phyloP scores from a whole-genome alignment of 1,139 yeast species.

The Taiozyma sp. region DNA sequence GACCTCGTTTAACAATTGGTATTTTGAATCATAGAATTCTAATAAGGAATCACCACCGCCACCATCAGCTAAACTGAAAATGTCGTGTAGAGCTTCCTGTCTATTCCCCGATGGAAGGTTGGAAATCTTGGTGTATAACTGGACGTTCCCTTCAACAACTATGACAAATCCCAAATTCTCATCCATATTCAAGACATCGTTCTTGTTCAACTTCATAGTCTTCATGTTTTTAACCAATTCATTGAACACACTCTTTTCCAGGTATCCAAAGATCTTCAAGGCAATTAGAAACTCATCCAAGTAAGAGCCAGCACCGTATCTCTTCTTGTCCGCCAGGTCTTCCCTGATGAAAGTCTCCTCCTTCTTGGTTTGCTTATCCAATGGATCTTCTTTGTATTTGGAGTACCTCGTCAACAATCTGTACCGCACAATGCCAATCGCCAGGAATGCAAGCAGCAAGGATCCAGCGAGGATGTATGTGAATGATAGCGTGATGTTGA shows the following conservation, averaged over 20 bases:
- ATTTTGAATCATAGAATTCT: conserved; percentile 29
- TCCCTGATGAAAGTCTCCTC: conserved; percentile 21
- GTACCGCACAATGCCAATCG: conserved; percentile 34
- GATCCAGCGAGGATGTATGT: conserved; percentile 13
- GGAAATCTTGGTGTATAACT: conserved; percentile 55
- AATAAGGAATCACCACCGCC: conserved; percentile 28
- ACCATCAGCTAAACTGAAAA: conserved; percentile 14
- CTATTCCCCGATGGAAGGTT: not conserved
- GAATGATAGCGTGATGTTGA: conserved; percentile 21
- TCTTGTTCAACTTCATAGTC: conserved; percentile 74
- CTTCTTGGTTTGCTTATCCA: not conserved
- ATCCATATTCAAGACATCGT: conserved; percentile 69
- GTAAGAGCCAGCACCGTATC: conserved; percentile 49
- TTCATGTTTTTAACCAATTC: conserved; percentile 90
- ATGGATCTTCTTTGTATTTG: conserved; percentile 39
- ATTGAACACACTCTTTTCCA: conserved; percentile 86
- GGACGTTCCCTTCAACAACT: conserved; percentile 90
- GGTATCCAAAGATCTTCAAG: conserved; percentile 87
- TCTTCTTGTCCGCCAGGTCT: conserved; percentile 29
- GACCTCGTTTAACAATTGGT: conserved; percentile 77
- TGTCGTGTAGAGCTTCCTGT: conserved; percentile 6
- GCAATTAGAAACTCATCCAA: conserved; percentile 88
- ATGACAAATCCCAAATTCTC: conserved; percentile 82
- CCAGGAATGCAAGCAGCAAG: not conserved
- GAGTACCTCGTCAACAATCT: conserved; percentile 46